A percentile compares a stretch with the other conserved stretches of the same genome.
Conservation (phyloP, 176 grass and related monocot genomes). For the Eragrostis nindensis region DNA sequence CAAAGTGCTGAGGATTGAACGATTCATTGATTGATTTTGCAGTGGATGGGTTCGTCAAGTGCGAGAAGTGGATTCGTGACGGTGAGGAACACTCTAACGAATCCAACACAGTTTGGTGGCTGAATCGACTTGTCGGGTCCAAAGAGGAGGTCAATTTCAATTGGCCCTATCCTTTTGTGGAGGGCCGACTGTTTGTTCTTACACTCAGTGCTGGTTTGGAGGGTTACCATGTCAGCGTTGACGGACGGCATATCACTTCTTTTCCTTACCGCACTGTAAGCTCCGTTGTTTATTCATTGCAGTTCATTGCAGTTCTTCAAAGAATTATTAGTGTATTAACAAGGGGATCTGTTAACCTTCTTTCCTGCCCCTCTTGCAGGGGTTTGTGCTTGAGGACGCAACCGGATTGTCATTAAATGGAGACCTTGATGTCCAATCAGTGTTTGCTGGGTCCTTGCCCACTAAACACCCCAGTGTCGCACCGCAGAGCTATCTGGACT, state of each 20-base stretch:
- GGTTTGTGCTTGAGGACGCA: constrained; percentile 85
- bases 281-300: too few species aligned
- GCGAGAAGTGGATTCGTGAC: constrained; percentile 72
- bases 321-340: neutral
- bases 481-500: constrained; percentile 65
- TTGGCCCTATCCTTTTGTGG: constrained; percentile 77
- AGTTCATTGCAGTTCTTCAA: neutral
- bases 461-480: constrained; percentile 65
- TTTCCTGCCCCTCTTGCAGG: constrained; percentile 44
- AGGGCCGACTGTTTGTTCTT: constrained; percentile 73
- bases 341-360: neutral
- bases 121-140: constrained; percentile 65
- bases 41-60: constrained; percentile 84
- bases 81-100: constrained; percentile 39
- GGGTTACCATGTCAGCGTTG: constrained; percentile 81
- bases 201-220: constrained; percentile 84
- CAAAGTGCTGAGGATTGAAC: too few species aligned
- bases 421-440: constrained; percentile 72
- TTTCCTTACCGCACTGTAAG: constrained; percentile 83
- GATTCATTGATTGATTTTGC: constrained; percentile 12
- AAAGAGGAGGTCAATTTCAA: constrained; percentile 57
- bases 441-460: constrained; percentile 74
- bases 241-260: constrained; percentile 75
- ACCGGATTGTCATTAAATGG: constrained; percentile 71
- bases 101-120: constrained; percentile 50